A percentile compares a stretch with the other conserved stretches of the same genome.
Conservation (phyloP, 2,329 filamentous ascomycete species). For the Fusarium sp. region DNA sequence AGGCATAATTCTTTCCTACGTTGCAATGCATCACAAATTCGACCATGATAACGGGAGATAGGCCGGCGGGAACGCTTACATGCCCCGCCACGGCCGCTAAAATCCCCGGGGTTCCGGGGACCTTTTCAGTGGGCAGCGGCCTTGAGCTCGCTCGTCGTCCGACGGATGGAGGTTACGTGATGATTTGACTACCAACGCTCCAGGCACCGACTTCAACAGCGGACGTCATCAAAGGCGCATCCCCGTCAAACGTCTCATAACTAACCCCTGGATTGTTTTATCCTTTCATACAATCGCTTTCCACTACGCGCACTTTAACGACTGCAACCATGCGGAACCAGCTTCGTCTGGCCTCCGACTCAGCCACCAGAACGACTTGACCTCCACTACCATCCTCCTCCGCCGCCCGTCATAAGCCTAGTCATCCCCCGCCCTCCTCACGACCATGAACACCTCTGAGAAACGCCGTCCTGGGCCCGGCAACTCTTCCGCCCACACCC, state of each 20-base stretch:
- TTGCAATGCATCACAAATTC: not conserved
- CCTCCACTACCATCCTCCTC: conserved; percentile 18
- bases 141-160: conserved; percentile 4
- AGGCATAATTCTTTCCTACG: not conserved
- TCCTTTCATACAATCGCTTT: not conserved
- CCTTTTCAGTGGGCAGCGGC: conserved; percentile 32
- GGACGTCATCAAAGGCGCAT: conserved; percentile 22
- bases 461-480: conserved; percentile 53
- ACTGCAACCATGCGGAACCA: conserved; percentile 46
- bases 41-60: not conserved
- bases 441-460: conserved; percentile 53
- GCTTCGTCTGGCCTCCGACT: conserved; percentile 40
- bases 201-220: conserved; percentile 33
- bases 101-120: conserved; percentile 19
- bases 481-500: conserved; percentile 36
- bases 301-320: conserved; percentile 23
- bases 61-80: not conserved
- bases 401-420: conserved; percentile 5
- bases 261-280: not conserved
- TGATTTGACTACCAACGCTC: not conserved
- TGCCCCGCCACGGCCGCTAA: conserved; percentile 26
- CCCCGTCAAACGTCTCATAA: not conserved
- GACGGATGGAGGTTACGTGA: not conserved
- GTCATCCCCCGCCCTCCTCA: conserved; percentile 17
- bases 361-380: conserved; percentile 43